Percentiles rank a stretch among this genome's conserved stretches.
Evolutionary conservation across 2,329 filamentous ascomycete species (phyloP).

Genomic region (Xylariaceae sp.): DNA sequence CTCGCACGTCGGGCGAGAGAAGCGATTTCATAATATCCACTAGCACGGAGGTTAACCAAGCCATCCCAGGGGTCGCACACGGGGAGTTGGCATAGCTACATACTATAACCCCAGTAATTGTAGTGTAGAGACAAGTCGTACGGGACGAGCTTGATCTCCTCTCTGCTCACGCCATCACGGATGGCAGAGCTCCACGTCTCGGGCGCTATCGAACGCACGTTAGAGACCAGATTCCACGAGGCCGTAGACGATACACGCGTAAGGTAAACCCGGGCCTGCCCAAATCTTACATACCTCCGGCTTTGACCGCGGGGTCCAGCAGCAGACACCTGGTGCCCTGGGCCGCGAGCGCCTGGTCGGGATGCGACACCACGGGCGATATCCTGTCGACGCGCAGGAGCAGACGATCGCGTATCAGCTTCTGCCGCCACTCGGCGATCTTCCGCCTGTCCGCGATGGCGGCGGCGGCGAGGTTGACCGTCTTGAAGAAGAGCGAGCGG

Average conservation of each 20-base stretch:
- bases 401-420: slow-evolving; percentile 67
- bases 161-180: slow-evolving; percentile 66
- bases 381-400: slow-evolving; percentile 67
- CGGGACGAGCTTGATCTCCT: slow-evolving; percentile 72
- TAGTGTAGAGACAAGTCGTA: slow-evolving; percentile 80
- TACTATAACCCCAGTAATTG: slow-evolving; percentile 82
- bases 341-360: slow-evolving; percentile 54
- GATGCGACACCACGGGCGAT: slow-evolving; percentile 64
- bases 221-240: not conserved
- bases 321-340: slow-evolving; percentile 65
- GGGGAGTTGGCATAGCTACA: slow-evolving; percentile 41
- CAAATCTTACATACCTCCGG: too few relatives aligned
- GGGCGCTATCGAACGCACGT: slow-evolving; percentile 49
- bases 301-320: slow-evolving; percentile 58
- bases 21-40: slow-evolving; percentile 83
- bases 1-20: slow-evolving; percentile 76
- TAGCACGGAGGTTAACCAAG: slow-evolving; percentile 36
- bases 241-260: too few relatives aligned
- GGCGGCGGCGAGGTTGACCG: slow-evolving; percentile 75
- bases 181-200: slow-evolving; percentile 77
- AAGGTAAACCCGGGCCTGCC: too few relatives aligned
- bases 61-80: not conserved
- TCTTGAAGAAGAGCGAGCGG: slow-evolving; percentile 79
- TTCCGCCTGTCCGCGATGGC: slow-evolving; percentile 74
- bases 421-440: slow-evolving; percentile 71